phyloP scores from a whole-genome alignment of 805 yeast genomes.

The Candida ficus region DNA sequence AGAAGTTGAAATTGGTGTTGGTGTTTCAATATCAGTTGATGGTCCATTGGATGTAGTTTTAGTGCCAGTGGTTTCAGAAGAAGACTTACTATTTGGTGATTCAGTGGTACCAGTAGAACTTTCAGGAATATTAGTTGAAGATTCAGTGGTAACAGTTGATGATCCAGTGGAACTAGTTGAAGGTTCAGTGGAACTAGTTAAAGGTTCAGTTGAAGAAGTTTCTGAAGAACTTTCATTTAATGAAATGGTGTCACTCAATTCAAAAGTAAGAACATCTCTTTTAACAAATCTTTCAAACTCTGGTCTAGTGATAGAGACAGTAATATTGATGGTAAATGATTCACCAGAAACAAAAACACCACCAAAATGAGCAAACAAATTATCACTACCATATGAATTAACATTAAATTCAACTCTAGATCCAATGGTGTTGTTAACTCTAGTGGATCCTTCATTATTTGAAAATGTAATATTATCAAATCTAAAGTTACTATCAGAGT shows the following conservation, averaged over 20 bases:
- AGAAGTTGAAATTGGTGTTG: too few relatives aligned
- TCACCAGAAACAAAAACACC: constrained; percentile 3
- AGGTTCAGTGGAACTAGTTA: neutral
- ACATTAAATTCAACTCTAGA: neutral
- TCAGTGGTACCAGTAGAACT: too few relatives aligned
- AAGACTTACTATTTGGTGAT: too few relatives aligned
- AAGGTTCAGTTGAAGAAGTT: too few relatives aligned
- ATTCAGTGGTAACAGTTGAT: neutral
- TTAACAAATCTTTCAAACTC: constrained; percentile 10
- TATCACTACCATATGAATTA: neutral
- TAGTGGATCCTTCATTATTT: neutral
- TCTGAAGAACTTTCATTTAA: neutral
- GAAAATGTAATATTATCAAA: neutral
- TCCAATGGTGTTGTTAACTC: neutral
- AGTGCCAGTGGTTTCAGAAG: too few relatives aligned
- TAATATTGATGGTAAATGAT: neutral
- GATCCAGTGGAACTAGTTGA: neutral
- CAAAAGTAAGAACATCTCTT: constrained; percentile 6
- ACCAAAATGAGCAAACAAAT: neutral
- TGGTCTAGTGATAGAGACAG: constrained; percentile 12
- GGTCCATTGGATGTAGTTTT: too few relatives aligned
- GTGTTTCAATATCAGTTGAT: too few relatives aligned
- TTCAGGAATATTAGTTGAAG: too few relatives aligned
- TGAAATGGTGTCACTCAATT: constrained; percentile 7
- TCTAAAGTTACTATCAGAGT: neutral